Evolutionary conservation across 208 protist genomes (phyloP), one percentile per base, ranked within the genome.

Genomic region (Wallacemonas sp.): DNA sequence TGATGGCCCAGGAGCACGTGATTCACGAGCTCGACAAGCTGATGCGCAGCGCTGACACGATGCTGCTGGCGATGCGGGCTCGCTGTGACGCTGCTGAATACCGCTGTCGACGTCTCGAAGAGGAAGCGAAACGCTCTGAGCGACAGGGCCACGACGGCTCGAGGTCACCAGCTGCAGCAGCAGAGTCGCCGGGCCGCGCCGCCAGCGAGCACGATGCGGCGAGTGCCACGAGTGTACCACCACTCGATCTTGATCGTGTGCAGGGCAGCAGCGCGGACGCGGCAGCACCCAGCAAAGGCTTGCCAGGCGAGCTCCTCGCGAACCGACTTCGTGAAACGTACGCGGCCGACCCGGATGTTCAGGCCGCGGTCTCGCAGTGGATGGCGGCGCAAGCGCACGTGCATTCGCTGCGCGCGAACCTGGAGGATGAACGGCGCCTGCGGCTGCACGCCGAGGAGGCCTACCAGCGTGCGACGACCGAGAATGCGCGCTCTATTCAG

Each of bases 391-490:
- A 64, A 4, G 65, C 41, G 23, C 65, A 62, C 32, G 58, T 86
- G 24, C 34, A 49, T 21, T 44, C 69, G 29, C 68, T 87, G 48
- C 67, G 73, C n/a, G 27, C 52, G 12, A 44, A 54, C 16, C 72
- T 88, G 26, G 76, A 74, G 30, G 46, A 64, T 32, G 82, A 81
- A 70, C 73, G 83, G 61, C 61, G 67, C 34, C 66, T 83, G 64
- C 74, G 82, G 9, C 72, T 88, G 11, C 55, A 77, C 32, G 68
- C 77, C 11, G 81, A 92, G 64, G 74, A 86, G 57, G 57, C 73
- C 26, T 82, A 64, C 33, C 76, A 83, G 21, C 64, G 72, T 19
- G 67, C 68, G 21, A 29, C 69, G 2, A 44, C 71, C 41, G 72
- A 76, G 43, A 78, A 74, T 19, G 68, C 76, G 44, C 55, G 70